Base-by-base conservation (phyloP, 495 filamentous ascomycete species). In the Penicillium manginii region DNA sequence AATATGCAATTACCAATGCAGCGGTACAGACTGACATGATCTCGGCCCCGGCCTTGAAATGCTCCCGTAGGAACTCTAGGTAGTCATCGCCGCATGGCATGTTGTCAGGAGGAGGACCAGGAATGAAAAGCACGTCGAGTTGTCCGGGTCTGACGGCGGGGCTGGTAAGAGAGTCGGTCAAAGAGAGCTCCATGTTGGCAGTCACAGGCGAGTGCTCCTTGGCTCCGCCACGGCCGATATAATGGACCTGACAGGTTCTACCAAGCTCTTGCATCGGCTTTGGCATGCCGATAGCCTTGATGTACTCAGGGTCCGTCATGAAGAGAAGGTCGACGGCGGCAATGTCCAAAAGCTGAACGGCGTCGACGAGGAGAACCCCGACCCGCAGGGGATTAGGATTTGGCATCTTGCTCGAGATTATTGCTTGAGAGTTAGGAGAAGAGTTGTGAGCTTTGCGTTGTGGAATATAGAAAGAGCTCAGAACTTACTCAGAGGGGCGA, bases 21-120 rank as follows among this genome's bases (percentile, higher is more conserved):
- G 81, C 84, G 1, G 81, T 81, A 70, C 84, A 87, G 15, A 88
- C 69, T 57, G 76, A 76, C 57, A 86, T 59, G 39, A 86, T 78
- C 18, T 82, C 80, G 0, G 74, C 73, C 4, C 61, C 61, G 15
- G 62, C 50, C 5, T 61, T 61, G 8, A 68, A 66, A 59, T 84
- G 81, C 4, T 55, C 63, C 1, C 70, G 65, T 11, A 87, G 52
- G 67, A 84, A 88, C 2, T 68, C 72, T 5, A 76, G 48, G 8
- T 74, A 75, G 19, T 70, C 67, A 17, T 68, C 52, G 4, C 52
- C 50, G 4, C 71, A 68, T 10, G 71, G 73, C 26, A 59, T 62
- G 3, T 39, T 48, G 18, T 59, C 59, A 0, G 82, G 81, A 50
- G 84, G 73, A 8, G 81, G 79, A 0, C 84, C 84, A 0, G 83